Base-by-base conservation (phyloP, 768 basidiomycete genomes). In the Suillus decipiens region DNA sequence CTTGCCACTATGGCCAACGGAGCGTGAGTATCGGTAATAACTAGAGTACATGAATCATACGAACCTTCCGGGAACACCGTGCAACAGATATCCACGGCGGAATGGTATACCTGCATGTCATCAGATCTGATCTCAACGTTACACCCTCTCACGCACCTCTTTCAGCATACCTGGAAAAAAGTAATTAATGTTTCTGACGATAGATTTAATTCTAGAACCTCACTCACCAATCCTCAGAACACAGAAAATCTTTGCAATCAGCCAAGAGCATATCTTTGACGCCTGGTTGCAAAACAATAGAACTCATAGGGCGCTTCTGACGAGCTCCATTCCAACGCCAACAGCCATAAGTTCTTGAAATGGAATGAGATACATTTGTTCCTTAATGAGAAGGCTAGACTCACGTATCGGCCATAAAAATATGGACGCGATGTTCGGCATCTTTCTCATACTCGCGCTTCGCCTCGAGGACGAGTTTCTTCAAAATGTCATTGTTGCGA, bases 311-410 rank as follows among this genome's bases (percentile, higher is more conserved):
- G 37, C 93, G 84, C 75, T 95, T 95, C 70, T 93, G 90, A 56
- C 92, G 83, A 6, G 92, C 90, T 48, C 92, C 93, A 68, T 92
- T 94, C 89, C 91, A 93, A 62, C 91, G 82, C 93, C 93, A 95
- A 69, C 87, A 87, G 1, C 82, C 84, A 69, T 89, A 89, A 10
- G 87, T 84, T 54, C 89, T 90, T 66, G 39, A 59, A 50, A 41
- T 28, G n/a, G 51, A 59, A 37, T 24, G 19, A 54, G 48, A 8
- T 31, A 31, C 31, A 45, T 28, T 1, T 64, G 64, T 66, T 66
- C 60, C 61, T 69, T 55, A 68, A 63, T 61, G 63, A 63, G 58
- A 39, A 53, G 53, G 43, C 59, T 47, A 55, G 39, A 78, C 89
- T 84, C 83, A 93, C 90, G 89, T 89, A 78, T 95, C 93, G 39